Evolutionary conservation across 1,284 basidiomycete species (phyloP), one percentile per base, ranked within the genome.

Genomic region (Anthracocystis panici-leucophaei): DNA sequence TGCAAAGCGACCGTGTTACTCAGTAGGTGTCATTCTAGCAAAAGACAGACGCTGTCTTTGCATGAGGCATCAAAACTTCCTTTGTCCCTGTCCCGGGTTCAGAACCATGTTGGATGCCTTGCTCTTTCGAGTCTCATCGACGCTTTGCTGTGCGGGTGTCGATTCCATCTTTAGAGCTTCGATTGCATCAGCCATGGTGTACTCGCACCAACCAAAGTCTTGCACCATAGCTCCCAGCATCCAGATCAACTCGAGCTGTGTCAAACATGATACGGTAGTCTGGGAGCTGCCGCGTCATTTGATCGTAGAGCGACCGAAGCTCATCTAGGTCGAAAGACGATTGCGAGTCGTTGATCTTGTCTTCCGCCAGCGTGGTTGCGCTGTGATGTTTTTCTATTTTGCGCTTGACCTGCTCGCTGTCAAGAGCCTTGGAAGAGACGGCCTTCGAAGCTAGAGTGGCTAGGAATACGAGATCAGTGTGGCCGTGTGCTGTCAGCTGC

Each of bases 41-140:
- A 16, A 20, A 31, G 18, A n/a, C 29, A 5, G 48, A 20, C 18
- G 27, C 46, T 29, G 46, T 18, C 27, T 48, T 16, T 29, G 9
- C 0, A 16, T 7, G n/a, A 21, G 40, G 53, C 45, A 16, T 65
- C 51, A 72, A 31, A 63, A 72, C 31, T 50, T 57, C 18, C 69
- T 57, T n/a, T 59, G 57, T n/a, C 69, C 69, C 20, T 48, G 33
- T 9, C 48, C 42, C 12, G 69, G 60, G 29, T 62, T 46, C 23
- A 72, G 44, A 16, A 72, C 60, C 60, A 72, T 72, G 20, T 67
- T 65, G 1, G 55, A 48, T 5, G 69, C 69, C 38, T 67, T 66
- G 23, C 20, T 35, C 23, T 72, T 72, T 7, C 69, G 55, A 21
- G 62, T 55, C 20, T 58, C 50, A 33, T 58, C 61, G 14, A 60